These are phyloP conservation scores for Geotrichum reessii DNA, from an alignment of 1,139 yeast genomes.

Conservation along the genomic window DNA sequence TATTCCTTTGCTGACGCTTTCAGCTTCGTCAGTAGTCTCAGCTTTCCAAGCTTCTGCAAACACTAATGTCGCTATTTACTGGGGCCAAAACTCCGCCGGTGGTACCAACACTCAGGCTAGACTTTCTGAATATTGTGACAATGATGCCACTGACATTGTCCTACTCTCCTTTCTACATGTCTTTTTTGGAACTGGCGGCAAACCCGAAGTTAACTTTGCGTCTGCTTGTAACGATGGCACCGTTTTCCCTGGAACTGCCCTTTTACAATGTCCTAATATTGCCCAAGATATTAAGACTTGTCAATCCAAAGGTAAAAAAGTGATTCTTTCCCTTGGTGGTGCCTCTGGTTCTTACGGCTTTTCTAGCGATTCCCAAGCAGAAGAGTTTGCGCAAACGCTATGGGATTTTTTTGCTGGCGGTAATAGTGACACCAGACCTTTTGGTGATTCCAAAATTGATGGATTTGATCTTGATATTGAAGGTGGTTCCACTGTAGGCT, in stretches of 20 bases:
- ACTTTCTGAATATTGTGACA: constrained; percentile 62
- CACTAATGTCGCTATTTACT: constrained; percentile 68
- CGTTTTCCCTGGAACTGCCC: constrained; percentile 28
- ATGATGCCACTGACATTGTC: constrained; percentile 64
- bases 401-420: constrained; percentile 91
- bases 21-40: background rate
- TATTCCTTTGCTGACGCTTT: background rate
- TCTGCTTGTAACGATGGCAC: constrained; percentile 41
- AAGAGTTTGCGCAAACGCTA: constrained; percentile 61
- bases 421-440: constrained; percentile 57
- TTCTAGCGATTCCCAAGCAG: constrained; percentile 54
- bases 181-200: constrained; percentile 46
- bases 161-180: constrained; percentile 62
- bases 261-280: constrained; percentile 36
- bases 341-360: constrained; percentile 78
- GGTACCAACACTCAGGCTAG: constrained; percentile 46
- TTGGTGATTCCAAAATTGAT: constrained; percentile 61
- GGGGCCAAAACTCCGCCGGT: constrained; percentile 91
- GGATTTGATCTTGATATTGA: constrained; percentile 75
- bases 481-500: constrained; percentile 47
- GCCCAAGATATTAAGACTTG: constrained; percentile 75
- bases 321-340: constrained; percentile 83
- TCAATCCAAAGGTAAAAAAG: constrained; percentile 70
- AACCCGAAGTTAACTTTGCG: constrained; percentile 60
- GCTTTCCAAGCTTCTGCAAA: constrained; percentile 23